Conservation (phyloP, 176 grass and related monocot species). For the Aegilops umbellulata region DNA sequence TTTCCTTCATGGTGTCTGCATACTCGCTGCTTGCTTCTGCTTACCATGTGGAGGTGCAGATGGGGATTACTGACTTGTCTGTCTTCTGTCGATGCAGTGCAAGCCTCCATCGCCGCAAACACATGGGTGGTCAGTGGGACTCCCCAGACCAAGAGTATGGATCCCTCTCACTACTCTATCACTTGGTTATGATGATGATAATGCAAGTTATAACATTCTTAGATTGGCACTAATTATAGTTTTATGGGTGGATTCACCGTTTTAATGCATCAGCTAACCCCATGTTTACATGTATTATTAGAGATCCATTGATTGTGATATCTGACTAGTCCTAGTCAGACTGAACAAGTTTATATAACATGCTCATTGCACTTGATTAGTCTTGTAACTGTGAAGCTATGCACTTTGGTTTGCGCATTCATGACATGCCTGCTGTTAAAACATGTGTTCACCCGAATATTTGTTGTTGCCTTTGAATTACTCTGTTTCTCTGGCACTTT, state of each 20-base stretch:
- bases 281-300: too few relatives aligned
- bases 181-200: background rate
- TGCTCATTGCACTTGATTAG: background rate
- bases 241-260: background rate
- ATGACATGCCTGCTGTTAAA: background rate
- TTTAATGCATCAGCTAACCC: background rate
- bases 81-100: conserved; percentile 48
- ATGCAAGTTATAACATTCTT: background rate
- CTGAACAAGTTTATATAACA: background rate
- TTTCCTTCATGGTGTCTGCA: too few relatives aligned
- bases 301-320: background rate
- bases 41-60: background rate
- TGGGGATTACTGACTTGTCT: background rate
- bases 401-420: too few relatives aligned
- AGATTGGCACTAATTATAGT: too few relatives aligned
- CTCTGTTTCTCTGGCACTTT: background rate
- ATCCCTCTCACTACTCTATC: background rate
- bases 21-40: background rate
- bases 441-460: background rate
- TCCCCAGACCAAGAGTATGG: conserved; percentile 91
- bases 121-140: conserved; percentile 97
- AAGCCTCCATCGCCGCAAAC: conserved; percentile 97
- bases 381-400: background rate
- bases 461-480: background rate
- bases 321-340: too few relatives aligned